Evolutionary conservation across 352 stramenopile genomes (phyloP).

Genomic region (Phytophthora quininea): DNA sequence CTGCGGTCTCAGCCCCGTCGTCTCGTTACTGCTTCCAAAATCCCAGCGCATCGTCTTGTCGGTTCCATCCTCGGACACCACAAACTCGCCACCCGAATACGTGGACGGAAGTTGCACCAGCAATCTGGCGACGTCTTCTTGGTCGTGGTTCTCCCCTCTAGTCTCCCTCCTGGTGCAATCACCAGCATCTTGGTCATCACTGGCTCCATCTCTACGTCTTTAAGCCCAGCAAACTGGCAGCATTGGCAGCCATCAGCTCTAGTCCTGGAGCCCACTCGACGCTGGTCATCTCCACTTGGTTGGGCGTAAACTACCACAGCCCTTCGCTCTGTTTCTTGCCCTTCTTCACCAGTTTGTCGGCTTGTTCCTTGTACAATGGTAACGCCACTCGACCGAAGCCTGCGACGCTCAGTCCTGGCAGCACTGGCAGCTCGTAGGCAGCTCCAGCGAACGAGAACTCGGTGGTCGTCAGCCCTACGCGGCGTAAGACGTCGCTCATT

Average conservation of each 20-base stretch:
- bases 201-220: neutral
- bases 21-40: neutral
- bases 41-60: neutral
- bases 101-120: slow-evolving; percentile 13
- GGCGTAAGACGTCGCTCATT: slow-evolving; percentile 8
- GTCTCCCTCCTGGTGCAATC: neutral
- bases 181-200: neutral
- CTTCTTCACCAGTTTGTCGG: neutral
- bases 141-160: neutral
- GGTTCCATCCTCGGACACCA: neutral
- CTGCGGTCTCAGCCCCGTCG: neutral
- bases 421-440: slow-evolving; percentile 5
- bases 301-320: neutral
- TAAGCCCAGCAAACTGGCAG: neutral
- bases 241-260: neutral
- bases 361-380: slow-evolving; percentile 5
- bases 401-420: slow-evolving; percentile 5
- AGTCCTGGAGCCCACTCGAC: neutral
- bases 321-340: neutral
- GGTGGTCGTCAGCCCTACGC: neutral
- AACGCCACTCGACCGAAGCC: slow-evolving; percentile 6
- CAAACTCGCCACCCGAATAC: slow-evolving; percentile 11
- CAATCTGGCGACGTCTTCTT: slow-evolving; percentile 2
- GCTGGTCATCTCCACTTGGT: neutral
- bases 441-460: slow-evolving; percentile 4